Conservation (phyloP, 1,284 basidiomycete genomes). For the Cutaneotrichosporon sp. region DNA sequence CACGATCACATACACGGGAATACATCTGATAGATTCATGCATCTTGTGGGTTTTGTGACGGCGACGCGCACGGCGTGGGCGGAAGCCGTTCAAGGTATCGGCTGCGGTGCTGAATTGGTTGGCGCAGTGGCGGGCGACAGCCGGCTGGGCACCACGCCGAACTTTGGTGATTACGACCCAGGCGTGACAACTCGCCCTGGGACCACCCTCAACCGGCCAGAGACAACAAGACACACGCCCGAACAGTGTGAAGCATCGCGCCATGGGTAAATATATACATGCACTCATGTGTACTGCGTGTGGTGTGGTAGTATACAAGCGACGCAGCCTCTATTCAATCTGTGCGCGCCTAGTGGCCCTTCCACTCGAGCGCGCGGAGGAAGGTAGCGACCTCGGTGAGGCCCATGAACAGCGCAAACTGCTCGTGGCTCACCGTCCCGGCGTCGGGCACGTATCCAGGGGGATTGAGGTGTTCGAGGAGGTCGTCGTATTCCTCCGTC, state of each 20-base stretch:
- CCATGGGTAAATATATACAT: no score
- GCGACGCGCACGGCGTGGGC: not conserved
- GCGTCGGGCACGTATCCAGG: constrained; percentile 15
- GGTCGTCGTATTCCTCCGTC: constrained; percentile 8
- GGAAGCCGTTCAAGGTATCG: no score
- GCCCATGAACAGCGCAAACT: constrained; percentile 6
- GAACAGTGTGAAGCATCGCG: no score
- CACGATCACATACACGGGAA: not conserved
- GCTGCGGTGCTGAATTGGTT: no score
- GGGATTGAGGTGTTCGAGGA: constrained; percentile 21
- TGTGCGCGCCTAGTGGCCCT: constrained; percentile 14
- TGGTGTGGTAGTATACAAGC: no score
- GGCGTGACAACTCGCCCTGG: no score
- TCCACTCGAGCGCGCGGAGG: constrained; percentile 37
- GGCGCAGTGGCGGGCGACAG: no score
- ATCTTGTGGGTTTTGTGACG: not conserved
- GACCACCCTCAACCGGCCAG: no score
- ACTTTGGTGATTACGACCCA: no score
- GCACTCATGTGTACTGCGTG: no score
- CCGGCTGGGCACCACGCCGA: no score
- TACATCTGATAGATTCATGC: not conserved
- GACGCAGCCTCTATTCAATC: not conserved
- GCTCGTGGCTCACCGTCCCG: constrained; percentile 5
- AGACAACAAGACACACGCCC: no score
- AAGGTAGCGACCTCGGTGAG: constrained; percentile 21